Base-by-base conservation (phyloP, 495 filamentous ascomycete genomes). In the Penicillium manginii region DNA sequence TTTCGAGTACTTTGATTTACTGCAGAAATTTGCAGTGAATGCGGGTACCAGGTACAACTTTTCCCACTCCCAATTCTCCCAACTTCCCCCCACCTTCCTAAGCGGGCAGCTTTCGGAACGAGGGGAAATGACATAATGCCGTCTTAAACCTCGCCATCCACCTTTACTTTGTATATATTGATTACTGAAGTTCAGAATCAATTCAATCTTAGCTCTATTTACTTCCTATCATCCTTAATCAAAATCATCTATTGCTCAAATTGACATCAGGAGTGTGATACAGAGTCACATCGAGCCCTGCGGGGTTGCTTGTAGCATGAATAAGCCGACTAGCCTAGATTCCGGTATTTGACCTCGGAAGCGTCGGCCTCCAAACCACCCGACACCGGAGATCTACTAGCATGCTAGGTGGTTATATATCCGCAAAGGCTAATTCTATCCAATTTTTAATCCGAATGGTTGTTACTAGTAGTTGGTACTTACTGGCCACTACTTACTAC, bases 71-170 rank as follows among this genome's bases (percentile, higher is more conserved):
- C 14, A 42, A 12, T 8, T 3, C 14, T 40, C 37, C 37, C 14
- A 12, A 6, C 2, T 46, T 52, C 43, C 60, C 68, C 69, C 71
- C 68, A 71, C 69, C 63, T 71, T 58, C 73, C 71, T 66, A 63
- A 63, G 64, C 59, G 65, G 71, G 71, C 61, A 54, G 45, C 35
- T 23, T 50, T 47, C 57, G 54, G 61, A 50, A 63, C 55, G 58
- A 62, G 64, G 61, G 59, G 64, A 54, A 70, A 68, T 70, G 67
- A 70, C 67, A 67, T 70, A 67, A 69, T 64, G 50, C 53, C 31
- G 37, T 15, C 4, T 26, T 23, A 2, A 9, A 47, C 21, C 15
- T 47, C 45, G 22, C 45, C 45, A 47, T 47, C 45, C 21, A 22
- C 21, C 17, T 29, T 8, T 8, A 29, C 26, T n/a, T n/a, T n/a